phyloP scores from a whole-genome alignment of 2,329 filamentous ascomycete genomes.

The Aspergillus candidus region DNA sequence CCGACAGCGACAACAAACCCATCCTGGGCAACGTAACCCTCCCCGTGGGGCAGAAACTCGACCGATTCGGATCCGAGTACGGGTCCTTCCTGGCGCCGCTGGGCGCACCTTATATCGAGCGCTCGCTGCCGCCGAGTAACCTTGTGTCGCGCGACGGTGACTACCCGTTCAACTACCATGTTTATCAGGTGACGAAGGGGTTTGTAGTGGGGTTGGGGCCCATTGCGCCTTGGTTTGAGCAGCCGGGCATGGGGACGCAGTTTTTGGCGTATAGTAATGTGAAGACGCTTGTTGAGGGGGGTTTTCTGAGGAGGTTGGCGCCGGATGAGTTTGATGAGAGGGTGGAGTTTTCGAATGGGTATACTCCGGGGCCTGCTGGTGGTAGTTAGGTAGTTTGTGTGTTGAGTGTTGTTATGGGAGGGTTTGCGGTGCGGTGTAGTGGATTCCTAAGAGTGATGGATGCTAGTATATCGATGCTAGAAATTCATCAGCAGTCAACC shows the following conservation, averaged over 20 bases:
- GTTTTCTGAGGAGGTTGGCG: constrained; percentile 25
- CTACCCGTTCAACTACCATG: constrained; percentile 46
- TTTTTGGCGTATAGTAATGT: constrained; percentile 26
- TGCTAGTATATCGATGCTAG: too few species aligned
- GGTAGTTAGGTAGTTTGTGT: too few species aligned
- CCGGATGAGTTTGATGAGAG: constrained; percentile 18
- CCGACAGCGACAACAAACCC: constrained; percentile 28
- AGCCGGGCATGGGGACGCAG: constrained; percentile 44
- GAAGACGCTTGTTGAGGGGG: constrained; percentile 24
- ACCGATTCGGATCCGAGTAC: constrained; percentile 45
- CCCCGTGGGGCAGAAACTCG: constrained; percentile 38
- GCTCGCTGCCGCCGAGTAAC: constrained; percentile 44
- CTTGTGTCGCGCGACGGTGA: constrained; percentile 33
- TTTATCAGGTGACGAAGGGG: constrained; percentile 41
- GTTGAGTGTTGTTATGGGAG: too few species aligned
- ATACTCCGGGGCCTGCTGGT: constrained; percentile 9
- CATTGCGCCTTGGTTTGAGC: constrained; percentile 47
- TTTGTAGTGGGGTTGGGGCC: constrained; percentile 41
- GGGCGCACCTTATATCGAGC: constrained; percentile 44
- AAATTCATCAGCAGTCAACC: too few species aligned
- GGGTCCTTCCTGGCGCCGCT: constrained; percentile 41
- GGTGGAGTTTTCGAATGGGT: constrained; percentile 16
- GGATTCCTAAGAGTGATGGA: too few species aligned
- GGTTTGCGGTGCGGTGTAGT: too few species aligned
- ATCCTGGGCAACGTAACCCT: constrained; percentile 42